Evolutionary conservation across 306 rosid species (phyloP).

Genomic region (Medicago arabica): DNA sequence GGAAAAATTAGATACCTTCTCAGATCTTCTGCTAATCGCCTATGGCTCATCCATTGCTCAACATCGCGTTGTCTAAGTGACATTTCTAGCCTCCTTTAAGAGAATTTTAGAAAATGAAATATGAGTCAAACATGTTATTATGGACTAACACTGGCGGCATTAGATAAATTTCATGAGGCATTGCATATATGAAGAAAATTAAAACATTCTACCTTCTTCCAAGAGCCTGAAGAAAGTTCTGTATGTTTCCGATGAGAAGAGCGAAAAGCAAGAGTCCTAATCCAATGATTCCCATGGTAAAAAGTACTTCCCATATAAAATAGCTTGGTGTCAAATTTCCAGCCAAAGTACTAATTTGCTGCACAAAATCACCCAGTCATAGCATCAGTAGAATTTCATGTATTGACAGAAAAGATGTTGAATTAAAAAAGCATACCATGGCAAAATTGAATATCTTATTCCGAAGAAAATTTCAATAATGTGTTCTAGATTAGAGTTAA

Average conservation of each 20-base stretch:
- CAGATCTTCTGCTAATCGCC: conserved; percentile 35
- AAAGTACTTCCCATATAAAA: conserved; percentile 73
- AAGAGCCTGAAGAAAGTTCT: conserved; percentile 87
- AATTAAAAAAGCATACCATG: background rate
- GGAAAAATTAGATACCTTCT: conserved; percentile 44
- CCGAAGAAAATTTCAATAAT: background rate
- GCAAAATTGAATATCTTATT: background rate
- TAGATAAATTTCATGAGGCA: conserved; percentile 2
- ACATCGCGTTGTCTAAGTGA: conserved; percentile 49
- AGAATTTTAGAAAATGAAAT: conserved; percentile 23
- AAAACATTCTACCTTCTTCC: conserved; percentile 64
- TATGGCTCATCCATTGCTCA: conserved; percentile 51
- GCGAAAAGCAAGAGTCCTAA: conserved; percentile 87
- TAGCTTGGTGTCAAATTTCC: conserved; percentile 83
- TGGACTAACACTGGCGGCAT: background rate
- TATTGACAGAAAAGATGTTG: background rate
- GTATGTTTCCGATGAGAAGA: conserved; percentile 88
- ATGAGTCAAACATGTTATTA: conserved; percentile 1
- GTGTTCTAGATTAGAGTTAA: background rate
- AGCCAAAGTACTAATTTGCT: conserved; percentile 95
- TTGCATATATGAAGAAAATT: conserved; percentile 26
- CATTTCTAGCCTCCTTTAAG: conserved; percentile 47
- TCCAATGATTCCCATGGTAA: conserved; percentile 72
- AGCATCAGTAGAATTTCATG: conserved; percentile 35
- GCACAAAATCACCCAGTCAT: conserved; percentile 40